Conservation (phyloP, 345 rosid genomes). For the Limnanthes douglasii region DNA sequence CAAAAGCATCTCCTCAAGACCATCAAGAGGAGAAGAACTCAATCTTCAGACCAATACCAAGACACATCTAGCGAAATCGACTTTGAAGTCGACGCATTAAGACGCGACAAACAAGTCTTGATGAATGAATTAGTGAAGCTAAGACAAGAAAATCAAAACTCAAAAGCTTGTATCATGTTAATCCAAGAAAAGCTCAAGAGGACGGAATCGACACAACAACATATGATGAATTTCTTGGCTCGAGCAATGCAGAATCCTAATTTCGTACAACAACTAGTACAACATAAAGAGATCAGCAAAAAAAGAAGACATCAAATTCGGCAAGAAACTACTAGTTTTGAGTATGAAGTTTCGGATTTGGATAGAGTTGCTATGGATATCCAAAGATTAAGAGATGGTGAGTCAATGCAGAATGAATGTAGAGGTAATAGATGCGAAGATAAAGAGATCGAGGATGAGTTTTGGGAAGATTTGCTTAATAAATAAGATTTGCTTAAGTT, state of each 20-base stretch:
- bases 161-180: slow-evolving; percentile 27
- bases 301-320: slow-evolving; percentile 39
- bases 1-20: slow-evolving; percentile 47
- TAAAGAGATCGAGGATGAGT: slow-evolving; percentile 19
- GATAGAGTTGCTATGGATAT: slow-evolving; percentile 32
- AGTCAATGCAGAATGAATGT: slow-evolving; percentile 9
- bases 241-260: slow-evolving; percentile 52
- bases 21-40: slow-evolving; percentile 43
- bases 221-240: slow-evolving; percentile 64
- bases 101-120: slow-evolving; percentile 47
- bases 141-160: slow-evolving; percentile 45
- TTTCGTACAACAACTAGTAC: slow-evolving; percentile 38
- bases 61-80: slow-evolving; percentile 42
- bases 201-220: slow-evolving; percentile 48
- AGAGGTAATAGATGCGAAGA: slow-evolving; percentile 9
- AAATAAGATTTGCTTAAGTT: no score
- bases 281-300: slow-evolving; percentile 30
- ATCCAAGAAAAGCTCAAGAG: slow-evolving; percentile 41
- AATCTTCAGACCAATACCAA: slow-evolving; percentile 22
- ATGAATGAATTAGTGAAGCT: slow-evolving; percentile 50
- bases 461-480: slow-evolving; percentile 50
- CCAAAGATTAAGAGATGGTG: slow-evolving; percentile 20
- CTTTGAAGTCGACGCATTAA: slow-evolving; percentile 37
- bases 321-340: slow-evolving; percentile 20
- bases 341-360: slow-evolving; percentile 27